Evolutionary conservation across 208 protist genomes (phyloP), one percentile per base, ranked within the genome.

Genomic region (Trypanosoma lewisi): DNA sequence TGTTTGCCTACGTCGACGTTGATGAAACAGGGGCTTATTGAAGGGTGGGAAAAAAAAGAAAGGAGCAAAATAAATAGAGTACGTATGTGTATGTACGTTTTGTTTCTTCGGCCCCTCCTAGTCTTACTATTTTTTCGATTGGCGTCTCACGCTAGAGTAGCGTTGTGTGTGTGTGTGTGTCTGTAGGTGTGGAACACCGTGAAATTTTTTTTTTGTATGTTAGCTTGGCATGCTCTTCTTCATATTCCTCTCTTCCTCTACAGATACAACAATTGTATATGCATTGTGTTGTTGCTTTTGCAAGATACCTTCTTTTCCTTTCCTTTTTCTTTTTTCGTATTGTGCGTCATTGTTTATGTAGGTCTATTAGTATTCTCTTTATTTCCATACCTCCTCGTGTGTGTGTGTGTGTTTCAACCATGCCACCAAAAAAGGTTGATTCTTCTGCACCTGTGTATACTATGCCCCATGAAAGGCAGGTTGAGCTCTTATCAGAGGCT

Each of bases 401-500:
- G 19, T n/a, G n/a, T n/a, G n/a, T n/a, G n/a, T n/a, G n/a, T n/a
- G n/a, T n/a, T n/a, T n/a, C n/a, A n/a, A n/a, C n/a, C n/a, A 92
- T 94, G 87, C 75, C 84, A 1, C 62, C 78, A n/a, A 87, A 87
- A 52, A 87, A 89, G 37, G 11, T 9, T 44, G 75, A 82, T 14
- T 36, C 82, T 0, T 45, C 70, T 21, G 68, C 80, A 36, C 83
- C 85, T 0, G 85, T 92, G 14, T 82, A 85, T 45, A 64, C 30
- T 19, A 85, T 93, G 83, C 34, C 70, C 14, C 85, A 93, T 41
- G 85, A 90, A 56, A 66, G 87, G 58, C 91, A 96, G 63, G 86
- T 95, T 55, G 76, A 80, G 44, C 79, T 94, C 1, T 84, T 97
- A 5, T 83, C 82, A 11, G 78, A 95, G 37, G 91, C 87, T 9